These are phyloP conservation scores for Neocallimastix lanati DNA, from an alignment of 192 early-diverging fungal genomes.

Conservation along the genomic window DNA sequence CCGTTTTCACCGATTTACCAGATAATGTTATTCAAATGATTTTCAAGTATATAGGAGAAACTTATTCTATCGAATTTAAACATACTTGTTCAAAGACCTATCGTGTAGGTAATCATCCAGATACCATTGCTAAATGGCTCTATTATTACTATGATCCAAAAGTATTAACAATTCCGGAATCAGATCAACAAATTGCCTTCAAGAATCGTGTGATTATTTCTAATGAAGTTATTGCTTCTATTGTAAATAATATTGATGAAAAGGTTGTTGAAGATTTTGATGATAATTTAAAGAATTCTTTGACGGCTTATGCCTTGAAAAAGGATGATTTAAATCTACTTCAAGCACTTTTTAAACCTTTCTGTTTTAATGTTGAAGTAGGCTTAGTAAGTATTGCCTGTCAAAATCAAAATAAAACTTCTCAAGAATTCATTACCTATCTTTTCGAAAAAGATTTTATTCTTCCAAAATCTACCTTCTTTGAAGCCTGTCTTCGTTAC, in stretches of 20 bases:
- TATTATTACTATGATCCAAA: not conserved
- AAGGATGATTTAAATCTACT: not conserved
- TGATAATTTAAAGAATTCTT: not conserved
- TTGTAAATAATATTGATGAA: not conserved
- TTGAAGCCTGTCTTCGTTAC: not conserved
- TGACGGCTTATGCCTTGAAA: not conserved
- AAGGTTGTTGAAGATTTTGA: not conserved
- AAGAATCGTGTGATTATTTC: not conserved
- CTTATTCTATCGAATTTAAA: not conserved
- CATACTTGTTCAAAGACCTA: not conserved
- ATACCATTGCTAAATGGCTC: not conserved
- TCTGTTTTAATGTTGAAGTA: not conserved
- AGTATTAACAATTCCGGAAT: not conserved
- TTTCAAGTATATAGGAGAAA: not conserved
- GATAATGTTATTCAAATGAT: not conserved
- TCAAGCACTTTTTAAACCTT: not conserved
- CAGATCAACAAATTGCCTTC: not conserved
- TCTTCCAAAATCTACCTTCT: not conserved
- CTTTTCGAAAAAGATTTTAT: not conserved
- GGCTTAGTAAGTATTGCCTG: not conserved
- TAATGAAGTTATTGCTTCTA: not conserved
- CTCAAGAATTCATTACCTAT: not conserved
- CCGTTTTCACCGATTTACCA: not conserved
- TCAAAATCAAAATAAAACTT: not conserved
- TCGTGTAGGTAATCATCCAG: not conserved